Conservation (phyloP, 306 rosid genomes). For the Pachyrhizus erosus region DNA sequence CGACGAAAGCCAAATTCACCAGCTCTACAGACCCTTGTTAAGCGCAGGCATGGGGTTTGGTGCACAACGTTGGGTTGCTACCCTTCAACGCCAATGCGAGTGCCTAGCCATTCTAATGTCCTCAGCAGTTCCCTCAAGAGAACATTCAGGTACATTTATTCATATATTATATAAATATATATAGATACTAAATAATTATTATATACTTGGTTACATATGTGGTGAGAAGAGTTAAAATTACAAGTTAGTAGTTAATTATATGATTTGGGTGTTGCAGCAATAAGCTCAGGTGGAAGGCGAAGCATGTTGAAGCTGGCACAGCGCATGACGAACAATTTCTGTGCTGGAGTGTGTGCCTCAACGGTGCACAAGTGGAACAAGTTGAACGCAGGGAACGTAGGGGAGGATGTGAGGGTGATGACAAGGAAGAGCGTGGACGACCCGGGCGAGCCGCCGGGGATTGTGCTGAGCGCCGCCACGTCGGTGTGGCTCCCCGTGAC, state of each 20-base stretch:
- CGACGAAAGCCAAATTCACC: constrained; percentile 86
- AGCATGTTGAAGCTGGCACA: constrained; percentile 94
- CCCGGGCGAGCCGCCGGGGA: constrained; percentile 94
- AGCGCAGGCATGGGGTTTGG: constrained; percentile 94
- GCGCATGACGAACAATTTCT: constrained; percentile 91
- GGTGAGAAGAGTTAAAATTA: too few relatives aligned
- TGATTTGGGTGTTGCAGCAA: constrained; percentile 35
- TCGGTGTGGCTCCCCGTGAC: constrained; percentile 85
- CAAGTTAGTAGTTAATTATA: not conserved
- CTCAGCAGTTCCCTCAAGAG: constrained; percentile 60
- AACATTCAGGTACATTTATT: constrained; percentile 59
- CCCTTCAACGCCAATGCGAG: constrained; percentile 90
- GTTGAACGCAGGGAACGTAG: constrained; percentile 64
- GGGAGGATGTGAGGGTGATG: constrained; percentile 90
- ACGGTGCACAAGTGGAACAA: constrained; percentile 92
- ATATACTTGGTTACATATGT: not conserved
- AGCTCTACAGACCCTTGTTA: constrained; percentile 72
- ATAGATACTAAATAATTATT: too few relatives aligned
- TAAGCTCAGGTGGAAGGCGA: constrained; percentile 66
- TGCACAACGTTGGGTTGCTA: constrained; percentile 91
- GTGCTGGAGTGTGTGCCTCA: constrained; percentile 85
- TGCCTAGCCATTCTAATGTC: constrained; percentile 90
- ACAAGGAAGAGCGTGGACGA: constrained; percentile 87
- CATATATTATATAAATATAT: too few relatives aligned
- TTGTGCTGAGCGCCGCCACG: constrained; percentile 86